Evolutionary conservation across 805 yeast genomes (phyloP).

Genomic region (Zygoascus flipseniorum): DNA sequence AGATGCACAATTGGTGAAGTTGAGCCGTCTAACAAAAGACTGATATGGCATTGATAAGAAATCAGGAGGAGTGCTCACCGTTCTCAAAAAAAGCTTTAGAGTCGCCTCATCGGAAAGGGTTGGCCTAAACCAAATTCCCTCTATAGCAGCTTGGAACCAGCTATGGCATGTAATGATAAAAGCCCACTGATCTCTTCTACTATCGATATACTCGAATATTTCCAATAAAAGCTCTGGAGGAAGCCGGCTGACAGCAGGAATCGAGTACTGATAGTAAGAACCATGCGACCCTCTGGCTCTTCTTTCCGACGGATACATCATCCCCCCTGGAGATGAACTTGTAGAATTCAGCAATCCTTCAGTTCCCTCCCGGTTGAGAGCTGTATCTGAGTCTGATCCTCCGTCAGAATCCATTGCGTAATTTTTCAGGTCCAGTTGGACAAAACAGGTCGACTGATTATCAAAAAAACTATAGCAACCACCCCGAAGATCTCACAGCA

Average conservation of each 20-base stretch:
- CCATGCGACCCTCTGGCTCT: not conserved
- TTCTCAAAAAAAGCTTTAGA: constrained; percentile 43
- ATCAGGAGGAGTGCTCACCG: constrained; percentile 44
- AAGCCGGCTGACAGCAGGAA: constrained; percentile 20
- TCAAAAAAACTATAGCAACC: too few species aligned
- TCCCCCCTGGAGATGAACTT: not conserved
- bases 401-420: not conserved
- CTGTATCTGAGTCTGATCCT: not conserved
- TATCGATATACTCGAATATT: constrained; percentile 16
- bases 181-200: constrained; percentile 18
- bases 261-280: not conserved
- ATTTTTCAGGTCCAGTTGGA: too few species aligned
- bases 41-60: constrained; percentile 48
- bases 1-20: constrained; percentile 65
- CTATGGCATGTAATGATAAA: constrained; percentile 62
- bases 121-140: constrained; percentile 83
- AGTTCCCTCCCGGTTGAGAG: not conserved
- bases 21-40: constrained; percentile 65
- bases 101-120: constrained; percentile 45
- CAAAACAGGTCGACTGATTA: too few species aligned
- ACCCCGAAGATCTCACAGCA: too few species aligned
- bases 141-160: constrained; percentile 73
- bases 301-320: not conserved
- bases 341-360: not conserved
- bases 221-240: constrained; percentile 38